phyloP scores from a whole-genome alignment of 1,284 basidiomycete genomes.

The Austroboletus novae-zelandiae region DNA sequence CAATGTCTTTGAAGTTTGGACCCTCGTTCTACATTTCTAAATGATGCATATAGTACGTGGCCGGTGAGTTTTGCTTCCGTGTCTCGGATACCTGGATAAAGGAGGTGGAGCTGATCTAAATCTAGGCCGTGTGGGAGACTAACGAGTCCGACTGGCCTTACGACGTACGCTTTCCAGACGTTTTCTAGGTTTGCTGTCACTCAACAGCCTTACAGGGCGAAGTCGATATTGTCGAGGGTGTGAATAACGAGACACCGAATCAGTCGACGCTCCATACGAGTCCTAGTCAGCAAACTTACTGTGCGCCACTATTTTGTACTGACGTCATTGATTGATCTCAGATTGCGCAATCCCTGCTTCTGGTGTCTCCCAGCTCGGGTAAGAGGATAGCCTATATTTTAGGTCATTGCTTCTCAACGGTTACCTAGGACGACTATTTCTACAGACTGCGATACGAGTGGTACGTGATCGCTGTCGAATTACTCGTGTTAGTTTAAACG shows the following conservation, averaged over 20 bases:
- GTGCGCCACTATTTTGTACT: not conserved
- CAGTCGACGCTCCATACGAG: conserved; percentile 44
- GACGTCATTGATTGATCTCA: conserved; percentile 1
- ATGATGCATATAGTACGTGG: conserved; percentile 42
- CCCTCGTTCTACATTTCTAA: not conserved
- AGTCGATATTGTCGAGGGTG: conserved; percentile 40
- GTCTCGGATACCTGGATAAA: not conserved
- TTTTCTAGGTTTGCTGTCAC: not conserved
- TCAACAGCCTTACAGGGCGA: conserved; percentile 38
- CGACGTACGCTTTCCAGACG: conserved; percentile 29
- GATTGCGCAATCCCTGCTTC: conserved; percentile 25
- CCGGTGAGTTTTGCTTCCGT: conserved; percentile 26
- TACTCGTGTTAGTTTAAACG: not conserved
- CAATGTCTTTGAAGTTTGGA: no score
- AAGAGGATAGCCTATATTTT: not conserved
- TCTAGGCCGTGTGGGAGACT: conserved; percentile 50
- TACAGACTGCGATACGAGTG: conserved; percentile 37
- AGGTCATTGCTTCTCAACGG: conserved; percentile 6
- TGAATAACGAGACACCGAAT: conserved; percentile 36
- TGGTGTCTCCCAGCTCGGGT: conserved; percentile 25
- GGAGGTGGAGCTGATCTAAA: conserved; percentile 8
- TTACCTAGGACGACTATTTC: conserved; percentile 11
- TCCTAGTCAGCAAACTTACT: conserved; percentile 23
- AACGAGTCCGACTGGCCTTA: conserved; percentile 51
- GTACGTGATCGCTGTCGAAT: conserved; percentile 8